phyloP scores from a whole-genome alignment of 2,329 filamentous ascomycete genomes.

The Penicillium sp. region DNA sequence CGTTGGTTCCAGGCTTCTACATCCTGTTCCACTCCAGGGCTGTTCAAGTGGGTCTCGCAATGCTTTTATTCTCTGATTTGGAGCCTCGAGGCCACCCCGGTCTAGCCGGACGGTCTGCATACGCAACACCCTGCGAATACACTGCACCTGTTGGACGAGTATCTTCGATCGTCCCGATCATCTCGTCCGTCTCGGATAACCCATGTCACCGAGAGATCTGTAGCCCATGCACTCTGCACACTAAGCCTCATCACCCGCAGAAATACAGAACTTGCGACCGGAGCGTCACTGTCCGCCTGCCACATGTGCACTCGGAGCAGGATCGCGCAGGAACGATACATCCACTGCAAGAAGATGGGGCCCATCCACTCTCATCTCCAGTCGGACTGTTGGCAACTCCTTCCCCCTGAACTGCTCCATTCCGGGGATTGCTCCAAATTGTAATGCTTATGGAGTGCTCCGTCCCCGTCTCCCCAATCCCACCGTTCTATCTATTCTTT shows the following conservation, averaged over 20 bases:
- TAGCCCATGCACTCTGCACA: neutral
- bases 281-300: neutral
- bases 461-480: no score
- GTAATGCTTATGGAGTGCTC: neutral
- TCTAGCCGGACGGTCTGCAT: slow-evolving; percentile 7
- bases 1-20: slow-evolving; percentile 13
- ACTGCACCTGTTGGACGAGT: neutral
- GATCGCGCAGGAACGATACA: slow-evolving; percentile 14
- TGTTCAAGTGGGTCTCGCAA: slow-evolving; percentile 19
- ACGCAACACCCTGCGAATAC: neutral
- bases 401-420: neutral
- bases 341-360: slow-evolving; percentile 8
- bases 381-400: neutral
- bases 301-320: neutral
- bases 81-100: slow-evolving; percentile 16
- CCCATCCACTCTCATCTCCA: neutral
- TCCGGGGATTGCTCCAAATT: neutral
- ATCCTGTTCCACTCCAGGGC: slow-evolving; percentile 11
- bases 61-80: slow-evolving; percentile 17
- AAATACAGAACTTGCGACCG: neutral
- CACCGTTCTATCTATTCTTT: neutral
- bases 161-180: neutral
- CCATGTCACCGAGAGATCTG: neutral
- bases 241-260: neutral
- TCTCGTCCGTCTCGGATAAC: neutral